Conservation (phyloP, 2,329 filamentous ascomycete genomes). For the Aspergillus sp. region DNA sequence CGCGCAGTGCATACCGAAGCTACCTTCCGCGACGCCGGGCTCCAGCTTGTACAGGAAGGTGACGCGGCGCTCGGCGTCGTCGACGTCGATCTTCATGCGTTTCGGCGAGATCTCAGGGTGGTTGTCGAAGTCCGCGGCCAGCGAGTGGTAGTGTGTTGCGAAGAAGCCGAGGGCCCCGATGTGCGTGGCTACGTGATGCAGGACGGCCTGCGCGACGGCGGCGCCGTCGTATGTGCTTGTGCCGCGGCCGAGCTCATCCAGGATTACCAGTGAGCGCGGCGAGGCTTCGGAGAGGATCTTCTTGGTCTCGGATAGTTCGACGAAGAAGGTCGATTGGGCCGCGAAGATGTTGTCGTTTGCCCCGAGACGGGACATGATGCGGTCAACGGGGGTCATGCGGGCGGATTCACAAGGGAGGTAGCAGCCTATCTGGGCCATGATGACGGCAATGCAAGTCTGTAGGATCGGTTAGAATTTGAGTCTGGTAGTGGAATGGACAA, state of each 20-base stretch:
- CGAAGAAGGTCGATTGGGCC: slow-evolving; percentile 95
- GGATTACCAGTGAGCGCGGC: slow-evolving; percentile 84
- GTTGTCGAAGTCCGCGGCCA: slow-evolving; percentile 79
- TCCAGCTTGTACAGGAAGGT: slow-evolving; percentile 95
- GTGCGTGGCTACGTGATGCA: slow-evolving; percentile 92
- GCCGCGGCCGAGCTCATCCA: slow-evolving; percentile 90
- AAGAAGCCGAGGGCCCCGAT: slow-evolving; percentile 94
- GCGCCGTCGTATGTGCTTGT: slow-evolving; percentile 95
- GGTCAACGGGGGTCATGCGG: slow-evolving; percentile 78
- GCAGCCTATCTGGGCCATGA: slow-evolving; percentile 94
- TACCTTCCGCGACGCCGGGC: slow-evolving; percentile 86
- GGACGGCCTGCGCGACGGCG: slow-evolving; percentile 87
- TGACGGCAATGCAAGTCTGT: slow-evolving; percentile 86
- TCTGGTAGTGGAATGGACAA: slow-evolving; percentile 4
- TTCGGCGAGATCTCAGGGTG: slow-evolving; percentile 82
- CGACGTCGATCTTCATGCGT: slow-evolving; percentile 91
- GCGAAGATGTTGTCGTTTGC: slow-evolving; percentile 99
- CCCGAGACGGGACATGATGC: slow-evolving; percentile 96
- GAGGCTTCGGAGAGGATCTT: slow-evolving; percentile 95
- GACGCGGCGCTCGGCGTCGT: slow-evolving; percentile 73
- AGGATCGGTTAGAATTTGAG: slow-evolving; percentile 15
- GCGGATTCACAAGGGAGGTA: slow-evolving; percentile 78
- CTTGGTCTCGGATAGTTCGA: slow-evolving; percentile 93
- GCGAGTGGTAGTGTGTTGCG: slow-evolving; percentile 91
- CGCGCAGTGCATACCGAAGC: slow-evolving; percentile 98